Conservation (phyloP, 2,329 filamentous ascomycete species). For the Cladophialophora bantiana region DNA sequence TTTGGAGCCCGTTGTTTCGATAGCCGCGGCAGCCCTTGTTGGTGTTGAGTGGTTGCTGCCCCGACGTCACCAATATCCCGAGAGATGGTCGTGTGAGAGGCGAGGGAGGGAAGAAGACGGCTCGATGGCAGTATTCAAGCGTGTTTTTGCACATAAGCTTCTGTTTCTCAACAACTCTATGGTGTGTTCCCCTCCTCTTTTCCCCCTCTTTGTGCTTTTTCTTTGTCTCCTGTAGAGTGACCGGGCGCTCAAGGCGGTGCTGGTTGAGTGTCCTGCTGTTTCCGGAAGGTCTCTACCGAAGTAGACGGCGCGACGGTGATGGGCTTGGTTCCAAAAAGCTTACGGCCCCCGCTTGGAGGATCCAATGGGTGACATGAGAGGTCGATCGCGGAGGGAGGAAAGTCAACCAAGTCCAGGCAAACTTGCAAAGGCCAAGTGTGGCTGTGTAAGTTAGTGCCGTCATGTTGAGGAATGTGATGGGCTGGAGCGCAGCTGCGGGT, state of each 20-base stretch:
- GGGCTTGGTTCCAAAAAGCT: not conserved
- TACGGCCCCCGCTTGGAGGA: not conserved
- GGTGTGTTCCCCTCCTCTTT: no score
- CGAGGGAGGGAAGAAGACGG: not conserved
- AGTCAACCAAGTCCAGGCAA: not conserved
- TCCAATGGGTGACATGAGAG: slow-evolving; percentile 2
- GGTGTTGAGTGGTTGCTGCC: not conserved
- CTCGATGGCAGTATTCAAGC: not conserved
- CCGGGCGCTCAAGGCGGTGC: not conserved
- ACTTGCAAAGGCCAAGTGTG: slow-evolving; percentile 31
- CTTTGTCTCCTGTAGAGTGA: not conserved
- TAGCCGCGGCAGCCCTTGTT: not conserved
- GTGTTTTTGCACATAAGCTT: no score
- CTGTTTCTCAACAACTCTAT: no score
- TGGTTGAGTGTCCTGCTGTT: not conserved
- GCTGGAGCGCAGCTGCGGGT: slow-evolving; percentile 10
- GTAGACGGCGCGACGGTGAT: not conserved
- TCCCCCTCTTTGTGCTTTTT: not conserved
- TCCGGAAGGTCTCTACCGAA: not conserved
- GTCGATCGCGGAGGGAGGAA: slow-evolving; percentile 2
- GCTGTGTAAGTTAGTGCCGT: slow-evolving; percentile 26
- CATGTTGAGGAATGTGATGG: slow-evolving; percentile 20
- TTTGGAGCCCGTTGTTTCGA: not conserved
- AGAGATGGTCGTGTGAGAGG: not conserved
- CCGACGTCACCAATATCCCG: not conserved